Base-by-base conservation (phyloP, 805 yeast genomes). In the Wickerhamiella alocasiicola region DNA sequence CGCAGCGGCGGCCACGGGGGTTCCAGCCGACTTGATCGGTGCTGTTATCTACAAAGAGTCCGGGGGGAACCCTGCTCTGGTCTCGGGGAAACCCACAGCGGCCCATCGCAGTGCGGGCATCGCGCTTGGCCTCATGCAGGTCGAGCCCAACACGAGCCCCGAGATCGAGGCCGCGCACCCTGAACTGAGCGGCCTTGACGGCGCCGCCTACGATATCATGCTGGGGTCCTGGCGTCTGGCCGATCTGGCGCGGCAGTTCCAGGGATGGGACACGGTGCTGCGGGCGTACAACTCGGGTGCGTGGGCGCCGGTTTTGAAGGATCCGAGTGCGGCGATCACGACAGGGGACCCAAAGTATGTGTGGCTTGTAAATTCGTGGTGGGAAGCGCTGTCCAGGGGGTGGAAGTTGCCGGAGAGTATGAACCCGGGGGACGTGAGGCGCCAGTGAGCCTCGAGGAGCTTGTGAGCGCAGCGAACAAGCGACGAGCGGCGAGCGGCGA, bases 231-330 rank as follows among this genome's bases (percentile, higher is more conserved):
- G 27, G 27, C 15, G 37, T 11, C 28, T 33, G 37, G 37, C 37
- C 28, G 37, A 33, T 33, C 18, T 33, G 27, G 37, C 37, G 4
- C 37, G 20, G 19, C 37, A 33, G 28, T 33, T 33, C 16, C 12
- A 17, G 5, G 27, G 29, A 5, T 33, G 37, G 37, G 37, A 33
- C 15, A 33, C 27, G 6, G 37, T 33, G n/a, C 37, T 33, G 6
- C 18, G 37, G 12, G 37, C 37, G 5, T 33, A 33, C 37, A 33
- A 33, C n/a, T 33, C 37, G 18, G 37, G 37, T n/a, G 37, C 37
- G 5, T 33, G 37, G 37, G 37, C 37, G 5, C 37, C 37, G 6
- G 37, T 33, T 4, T 23, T 33, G 24, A 23, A n/a, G 28, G 37
- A 33, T 18, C 37, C 37, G 6, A 33, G 6, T 12, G 37, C 37